Conservation (phyloP, 441 rosid genomes). For the Hura crepitans region DNA sequence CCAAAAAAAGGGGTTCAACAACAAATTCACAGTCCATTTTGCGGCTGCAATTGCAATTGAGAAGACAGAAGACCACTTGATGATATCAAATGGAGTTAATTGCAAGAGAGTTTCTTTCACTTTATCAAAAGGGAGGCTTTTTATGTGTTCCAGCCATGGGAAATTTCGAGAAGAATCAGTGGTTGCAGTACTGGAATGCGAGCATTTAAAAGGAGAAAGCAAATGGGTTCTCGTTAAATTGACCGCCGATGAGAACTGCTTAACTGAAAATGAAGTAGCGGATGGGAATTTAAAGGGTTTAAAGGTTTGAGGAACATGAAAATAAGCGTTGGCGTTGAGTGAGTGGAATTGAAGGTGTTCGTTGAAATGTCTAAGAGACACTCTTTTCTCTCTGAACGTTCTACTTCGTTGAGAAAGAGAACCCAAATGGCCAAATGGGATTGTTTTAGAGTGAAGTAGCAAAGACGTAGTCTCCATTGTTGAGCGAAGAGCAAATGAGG, state of each 20-base stretch:
- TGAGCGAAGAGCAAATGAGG: background rate
- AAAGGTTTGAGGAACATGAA: conserved; percentile 19
- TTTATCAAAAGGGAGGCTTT: conserved; percentile 36
- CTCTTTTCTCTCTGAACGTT: background rate
- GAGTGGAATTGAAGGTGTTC: conserved; percentile 39
- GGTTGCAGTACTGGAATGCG: conserved; percentile 40
- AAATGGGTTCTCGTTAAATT: conserved; percentile 26
- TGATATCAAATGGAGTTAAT: conserved; percentile 44
- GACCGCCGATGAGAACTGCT: background rate
- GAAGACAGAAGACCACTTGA: conserved; percentile 50
- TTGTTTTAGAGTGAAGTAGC: conserved; percentile 45
- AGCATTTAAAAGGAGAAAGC: conserved; percentile 40
- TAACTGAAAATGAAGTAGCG: conserved; percentile 22
- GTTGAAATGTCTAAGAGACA: conserved; percentile 61
- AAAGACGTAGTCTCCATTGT: conserved; percentile 52
- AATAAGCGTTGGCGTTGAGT: background rate
- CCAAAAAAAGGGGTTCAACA: conserved; percentile 72
- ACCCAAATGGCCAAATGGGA: conserved; percentile 36
- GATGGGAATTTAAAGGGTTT: conserved; percentile 23
- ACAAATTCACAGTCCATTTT: conserved; percentile 49
- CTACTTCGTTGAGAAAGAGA: background rate
- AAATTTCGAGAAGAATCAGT: conserved; percentile 32
- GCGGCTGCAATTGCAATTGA: conserved; percentile 48
- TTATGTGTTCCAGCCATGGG: conserved; percentile 39
- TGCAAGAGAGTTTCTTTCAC: conserved; percentile 35